Evolutionary conservation across 768 basidiomycete species (phyloP), one percentile per base, ranked within the genome.

Genomic region (Amanita pseudoporphyria): DNA sequence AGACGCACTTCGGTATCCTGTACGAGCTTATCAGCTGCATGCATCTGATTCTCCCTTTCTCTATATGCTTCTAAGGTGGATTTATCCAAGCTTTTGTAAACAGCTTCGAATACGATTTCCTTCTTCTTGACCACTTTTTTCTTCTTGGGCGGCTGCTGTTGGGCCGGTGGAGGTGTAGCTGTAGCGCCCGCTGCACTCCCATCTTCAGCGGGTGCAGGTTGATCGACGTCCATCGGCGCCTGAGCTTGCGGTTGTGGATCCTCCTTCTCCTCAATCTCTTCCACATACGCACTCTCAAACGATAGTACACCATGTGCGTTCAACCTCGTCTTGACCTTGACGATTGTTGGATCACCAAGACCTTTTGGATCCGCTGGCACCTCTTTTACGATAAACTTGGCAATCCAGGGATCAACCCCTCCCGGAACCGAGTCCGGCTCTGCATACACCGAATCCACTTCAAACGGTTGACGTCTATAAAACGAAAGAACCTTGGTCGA

Each of bases 401-500:
- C 82, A 55, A 99, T 70, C 84, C 84, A 92, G 0, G 92, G 85
- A 74, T 88, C 87, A 67, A 89, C 77, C 16, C 72, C 71, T 1
- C 85, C 85, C 7, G 95, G 94, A 28, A 98, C 75, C 13, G 57
- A 52, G 3, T 69, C 58, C 2, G 85, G 83, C 14, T 93, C 80
- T 12, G 81, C 84, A 66, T 98, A 98, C 37, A 69, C 67, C 1
- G 90, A 87, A 67, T 94, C 85, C 60, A 99, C 75, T 39, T 88
- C 85, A 71, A 99, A 99, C 3, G 84, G 65, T 33, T 83, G 82
- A 59, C 82, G 84, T 64, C 95, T 84, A 67, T 91, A 88, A 78
- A 97, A 96, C 4, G 91, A 91, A 57, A 98, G 79, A 55, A 94
- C 81, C 70, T 97, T 97, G 63, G 93, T 95, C 19, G 91, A 94